These are phyloP conservation scores for Metschnikowia koreensis DNA, from an alignment of 805 yeast genomes.

Conservation along the genomic window DNA sequence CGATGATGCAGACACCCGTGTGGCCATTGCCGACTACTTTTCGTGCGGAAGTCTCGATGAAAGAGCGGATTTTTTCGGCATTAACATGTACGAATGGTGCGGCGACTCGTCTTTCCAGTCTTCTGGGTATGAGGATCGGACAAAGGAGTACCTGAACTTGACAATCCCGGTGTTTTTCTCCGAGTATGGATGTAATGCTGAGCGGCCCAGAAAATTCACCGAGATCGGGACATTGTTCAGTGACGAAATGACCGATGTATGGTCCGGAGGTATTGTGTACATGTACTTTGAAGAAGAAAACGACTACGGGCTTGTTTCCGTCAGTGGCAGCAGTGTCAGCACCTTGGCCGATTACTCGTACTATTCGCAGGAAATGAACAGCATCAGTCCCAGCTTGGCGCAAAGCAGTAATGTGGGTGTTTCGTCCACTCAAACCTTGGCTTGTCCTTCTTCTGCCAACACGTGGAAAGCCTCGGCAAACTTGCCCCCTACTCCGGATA, in stretches of 20 bases:
- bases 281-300: constrained; percentile 87
- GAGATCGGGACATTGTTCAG: constrained; percentile 70
- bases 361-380: constrained; percentile 20
- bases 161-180: constrained; percentile 83
- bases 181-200: constrained; percentile 83
- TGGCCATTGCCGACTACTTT: constrained; percentile 77
- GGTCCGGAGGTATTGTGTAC: constrained; percentile 94
- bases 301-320: constrained; percentile 73
- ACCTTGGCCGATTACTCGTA: constrained; percentile 59
- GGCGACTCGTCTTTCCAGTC: constrained; percentile 55
- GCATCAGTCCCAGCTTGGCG: constrained; percentile 48
- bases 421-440: constrained; percentile 34
- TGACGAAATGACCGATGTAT: constrained; percentile 76
- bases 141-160: constrained; percentile 68
- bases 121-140: constrained; percentile 72
- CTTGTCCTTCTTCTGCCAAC: constrained; percentile 57
- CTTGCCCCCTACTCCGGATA: constrained; percentile 79
- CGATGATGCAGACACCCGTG: constrained; percentile 82
- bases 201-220: constrained; percentile 70
- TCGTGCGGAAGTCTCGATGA: constrained; percentile 71
- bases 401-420: constrained; percentile 18
- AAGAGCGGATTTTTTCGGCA: constrained; percentile 76
- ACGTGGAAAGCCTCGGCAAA: constrained; percentile 67
- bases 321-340: constrained; percentile 47
- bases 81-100: constrained; percentile 89